These are phyloP conservation scores for Microsporum ferrugineum DNA, from an alignment of 2,329 filamentous ascomycete genomes.

Conservation along the genomic window DNA sequence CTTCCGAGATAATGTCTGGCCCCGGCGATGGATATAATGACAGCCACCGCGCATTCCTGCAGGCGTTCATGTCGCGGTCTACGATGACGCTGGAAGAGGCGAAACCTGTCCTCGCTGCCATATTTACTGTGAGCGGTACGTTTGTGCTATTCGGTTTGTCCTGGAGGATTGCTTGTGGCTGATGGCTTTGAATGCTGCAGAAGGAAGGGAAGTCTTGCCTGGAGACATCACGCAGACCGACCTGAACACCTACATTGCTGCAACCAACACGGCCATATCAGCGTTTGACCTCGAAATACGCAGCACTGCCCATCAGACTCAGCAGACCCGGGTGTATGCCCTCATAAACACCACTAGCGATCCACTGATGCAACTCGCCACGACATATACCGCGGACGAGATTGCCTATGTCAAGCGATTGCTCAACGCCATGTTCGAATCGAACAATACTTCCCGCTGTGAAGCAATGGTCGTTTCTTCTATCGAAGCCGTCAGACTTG, in stretches of 20 bases:
- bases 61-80: constrained; percentile 71
- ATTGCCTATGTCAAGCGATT: constrained; percentile 80
- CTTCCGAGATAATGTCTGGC: constrained; percentile 4
- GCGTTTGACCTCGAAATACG: constrained; percentile 82
- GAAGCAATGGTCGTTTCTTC: constrained; percentile 74
- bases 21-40: constrained; percentile 41
- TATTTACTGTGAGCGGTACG: constrained; percentile 51
- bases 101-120: constrained; percentile 61
- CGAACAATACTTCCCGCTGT: constrained; percentile 64
- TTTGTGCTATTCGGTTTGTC: neutral
- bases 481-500: constrained; percentile 64
- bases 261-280: constrained; percentile 60
- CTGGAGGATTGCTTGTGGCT: neutral
- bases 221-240: constrained; percentile 57
- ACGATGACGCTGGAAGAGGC: constrained; percentile 65
- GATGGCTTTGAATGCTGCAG: constrained; percentile 20
- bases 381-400: constrained; percentile 67
- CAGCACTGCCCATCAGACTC: constrained; percentile 56
- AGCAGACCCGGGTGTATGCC: constrained; percentile 57
- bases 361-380: constrained; percentile 73
- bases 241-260: constrained; percentile 57
- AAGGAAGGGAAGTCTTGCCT: constrained; percentile 38
- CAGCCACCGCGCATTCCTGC: constrained; percentile 76
- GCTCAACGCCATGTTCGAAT: constrained; percentile 85
- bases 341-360: constrained; percentile 85